Base-by-base conservation (phyloP, 2,329 filamentous ascomycete genomes). In the Ceratocystis variospora region DNA sequence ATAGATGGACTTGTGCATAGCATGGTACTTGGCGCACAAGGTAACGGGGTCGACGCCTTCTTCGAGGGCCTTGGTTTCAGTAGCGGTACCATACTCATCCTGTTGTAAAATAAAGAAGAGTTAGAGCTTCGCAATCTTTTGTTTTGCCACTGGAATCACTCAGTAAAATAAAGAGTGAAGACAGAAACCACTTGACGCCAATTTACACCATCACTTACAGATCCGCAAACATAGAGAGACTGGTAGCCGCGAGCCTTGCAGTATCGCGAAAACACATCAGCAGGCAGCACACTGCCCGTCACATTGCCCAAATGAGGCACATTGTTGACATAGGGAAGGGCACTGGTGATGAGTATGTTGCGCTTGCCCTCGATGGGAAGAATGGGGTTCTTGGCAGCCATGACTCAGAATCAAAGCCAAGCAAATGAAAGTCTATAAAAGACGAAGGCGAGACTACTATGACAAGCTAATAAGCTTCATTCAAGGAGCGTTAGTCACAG, bases 31-130 rank as follows among this genome's bases (percentile, higher is more conserved):
- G 76, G 89, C 85, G 79, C 93, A 96, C 12, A 97, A 84, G 73
- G 92, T 83, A 72, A 88, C 82, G 25, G 93, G 91, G 12, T 87
- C 90, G 69, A 91, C 80, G 15, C 87, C 87, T 74, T 94, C 90
- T 75, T 96, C 90, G 50, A 96, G 84, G 3, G 93, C 93, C 79
- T 96, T 96, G 31, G 93, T 96, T 77, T 96, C 93, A 41, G 92
- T 96, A 25, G 93, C 92, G 12, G 93, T 97, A 67, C 93, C 93
- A 76, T 96, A 97, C 77, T 97, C 90, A 78, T 96, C 93, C 63
- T 72, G 68, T 22, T 66, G 66, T 86, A 89, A 62, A 63, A 66
- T 22, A 17, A 22, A 50, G 28, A 25, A 64, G 57, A 64, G 44
- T 41, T 45, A 61, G 48, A 44, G n/a, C 17, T 22, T 17, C 12